Evolutionary conservation across 208 protist species (phyloP).

Genomic region (Leishmania major): DNA sequence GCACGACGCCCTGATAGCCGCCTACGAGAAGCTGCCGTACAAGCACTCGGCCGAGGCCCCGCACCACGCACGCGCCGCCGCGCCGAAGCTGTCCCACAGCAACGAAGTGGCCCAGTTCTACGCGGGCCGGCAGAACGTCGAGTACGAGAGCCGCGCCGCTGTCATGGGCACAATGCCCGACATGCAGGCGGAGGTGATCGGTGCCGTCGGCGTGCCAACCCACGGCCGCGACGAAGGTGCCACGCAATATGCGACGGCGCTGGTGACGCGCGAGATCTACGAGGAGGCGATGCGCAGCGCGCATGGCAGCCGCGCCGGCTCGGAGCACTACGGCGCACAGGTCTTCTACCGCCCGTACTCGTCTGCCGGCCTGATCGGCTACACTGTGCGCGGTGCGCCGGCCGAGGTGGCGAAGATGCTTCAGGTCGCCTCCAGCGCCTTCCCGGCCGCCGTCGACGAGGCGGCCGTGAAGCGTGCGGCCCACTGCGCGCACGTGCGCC

Average conservation of each 20-base stretch:
- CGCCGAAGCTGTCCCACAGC: conserved; percentile 41
- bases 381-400: conserved; percentile 68
- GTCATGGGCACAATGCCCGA: conserved; percentile 85
- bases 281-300: conserved; percentile 37
- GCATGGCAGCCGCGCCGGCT: conserved; percentile 20
- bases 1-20: conserved; percentile 80
- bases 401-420: conserved; percentile 41
- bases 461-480: conserved; percentile 37
- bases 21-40: conserved; percentile 78
- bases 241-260: conserved; percentile 56
- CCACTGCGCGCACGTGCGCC: conserved; percentile 45
- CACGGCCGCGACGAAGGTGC: conserved; percentile 60
- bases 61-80: conserved; percentile 53
- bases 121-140: conserved; percentile 51
- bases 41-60: conserved; percentile 72
- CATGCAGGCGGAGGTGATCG: conserved; percentile 80
- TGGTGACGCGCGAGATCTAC: conserved; percentile 76
- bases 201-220: conserved; percentile 64
- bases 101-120: conserved; percentile 84
- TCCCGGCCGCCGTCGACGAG: conserved; percentile 43
- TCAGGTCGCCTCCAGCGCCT: conserved; percentile 36
- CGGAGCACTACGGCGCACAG: conserved; percentile 51
- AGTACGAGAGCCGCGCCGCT: conserved; percentile 69
- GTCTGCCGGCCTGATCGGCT: conserved; percentile 75
- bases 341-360: conserved; percentile 85